Conservation (phyloP, 345 rosid genomes). For the Angophora floribunda region DNA sequence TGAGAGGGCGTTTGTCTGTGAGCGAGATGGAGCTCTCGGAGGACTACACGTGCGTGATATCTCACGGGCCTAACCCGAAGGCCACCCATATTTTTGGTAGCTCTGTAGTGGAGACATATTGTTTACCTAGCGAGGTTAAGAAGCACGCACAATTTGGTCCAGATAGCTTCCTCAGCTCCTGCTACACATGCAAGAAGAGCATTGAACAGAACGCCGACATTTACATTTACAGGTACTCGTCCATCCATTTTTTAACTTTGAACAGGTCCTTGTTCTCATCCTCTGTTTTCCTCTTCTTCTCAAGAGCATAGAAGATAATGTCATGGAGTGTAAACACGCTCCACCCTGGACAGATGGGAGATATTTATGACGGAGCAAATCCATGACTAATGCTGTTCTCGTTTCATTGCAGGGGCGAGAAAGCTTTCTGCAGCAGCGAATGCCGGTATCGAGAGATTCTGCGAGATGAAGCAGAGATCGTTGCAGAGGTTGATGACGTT, state of each 20-base stretch:
- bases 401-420: constrained; percentile 58
- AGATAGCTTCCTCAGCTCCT: constrained; percentile 41
- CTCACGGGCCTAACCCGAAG: constrained; percentile 69
- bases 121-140: neutral
- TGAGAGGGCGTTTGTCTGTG: constrained; percentile 16
- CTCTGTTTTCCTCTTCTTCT: neutral
- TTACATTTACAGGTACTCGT: constrained; percentile 65
- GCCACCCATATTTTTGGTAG: constrained; percentile 77
- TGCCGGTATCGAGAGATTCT: constrained; percentile 76
- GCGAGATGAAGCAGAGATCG: constrained; percentile 33
- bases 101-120: constrained; percentile 45
- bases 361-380: neutral
- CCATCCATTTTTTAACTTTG: neutral
- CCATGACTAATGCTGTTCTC: neutral
- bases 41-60: constrained; percentile 76
- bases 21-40: constrained; percentile 72
- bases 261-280: neutral
- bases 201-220: constrained; percentile 51
- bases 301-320: neutral
- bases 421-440: constrained; percentile 73
- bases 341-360: neutral
- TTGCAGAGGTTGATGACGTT: neutral
- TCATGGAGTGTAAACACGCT: neutral
- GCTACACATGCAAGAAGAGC: constrained; percentile 68
- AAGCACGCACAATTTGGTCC: neutral